phyloP scores from a whole-genome alignment of 148 eudicot genomes.

The Talinum fruticosum region DNA sequence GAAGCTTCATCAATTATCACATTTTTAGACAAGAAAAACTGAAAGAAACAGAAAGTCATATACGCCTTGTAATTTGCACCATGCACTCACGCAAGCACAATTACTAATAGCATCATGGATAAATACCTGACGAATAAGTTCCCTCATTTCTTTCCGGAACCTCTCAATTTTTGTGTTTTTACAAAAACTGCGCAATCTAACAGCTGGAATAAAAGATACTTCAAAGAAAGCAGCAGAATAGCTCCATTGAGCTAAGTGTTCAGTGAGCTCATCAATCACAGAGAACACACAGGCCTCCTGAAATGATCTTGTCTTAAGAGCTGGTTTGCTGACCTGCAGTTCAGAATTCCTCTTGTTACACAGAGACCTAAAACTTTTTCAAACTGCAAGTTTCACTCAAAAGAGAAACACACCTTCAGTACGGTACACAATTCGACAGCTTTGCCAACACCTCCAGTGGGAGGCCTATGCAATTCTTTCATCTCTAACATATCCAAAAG shows the following conservation, averaged over 20 bases:
- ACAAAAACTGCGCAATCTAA: conserved; percentile 74
- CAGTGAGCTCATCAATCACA: conserved; percentile 83
- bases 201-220: conserved; percentile 73
- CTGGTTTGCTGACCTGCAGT: conserved; percentile 69
- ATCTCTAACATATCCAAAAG: conserved; percentile 91
- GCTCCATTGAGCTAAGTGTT: conserved; percentile 96
- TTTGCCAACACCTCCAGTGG: conserved; percentile 91
- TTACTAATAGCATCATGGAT: no score
- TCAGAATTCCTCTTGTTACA: conserved; percentile 11
- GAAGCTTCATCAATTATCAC: conserved; percentile 11
- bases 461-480: conserved; percentile 81
- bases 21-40: background rate
- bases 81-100: background rate
- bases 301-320: conserved; percentile 71
- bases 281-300: conserved; percentile 87
- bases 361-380: background rate
- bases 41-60: background rate
- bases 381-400: conserved; percentile 3
- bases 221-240: conserved; percentile 88
- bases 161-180: conserved; percentile 87
- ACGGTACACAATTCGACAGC: conserved; percentile 67
- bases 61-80: background rate
- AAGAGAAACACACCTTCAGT: conserved; percentile 54
- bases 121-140: conserved; percentile 75
- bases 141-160: conserved; percentile 75